phyloP scores from a whole-genome alignment of 192 early-diverging fungal genomes.

The Coemansia sp. region DNA sequence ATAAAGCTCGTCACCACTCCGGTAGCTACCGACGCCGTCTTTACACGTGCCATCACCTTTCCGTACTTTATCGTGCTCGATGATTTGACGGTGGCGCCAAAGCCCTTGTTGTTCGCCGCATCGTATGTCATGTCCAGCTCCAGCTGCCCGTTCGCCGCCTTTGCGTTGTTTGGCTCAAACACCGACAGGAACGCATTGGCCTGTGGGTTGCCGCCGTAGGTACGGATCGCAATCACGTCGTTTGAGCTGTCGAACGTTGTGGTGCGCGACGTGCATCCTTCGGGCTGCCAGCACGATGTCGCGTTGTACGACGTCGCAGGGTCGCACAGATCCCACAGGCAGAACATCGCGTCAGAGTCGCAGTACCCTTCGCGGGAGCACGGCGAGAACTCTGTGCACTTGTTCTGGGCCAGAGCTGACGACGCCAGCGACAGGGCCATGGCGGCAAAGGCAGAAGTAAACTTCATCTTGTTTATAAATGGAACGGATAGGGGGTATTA shows the following conservation, averaged over 20 bases:
- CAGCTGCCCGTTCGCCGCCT: slow-evolving; percentile 22
- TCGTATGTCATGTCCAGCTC: slow-evolving; percentile 41
- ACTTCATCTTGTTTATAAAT: slow-evolving; percentile 14
- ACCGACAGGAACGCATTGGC: slow-evolving; percentile 53
- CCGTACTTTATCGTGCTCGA: slow-evolving; percentile 60
- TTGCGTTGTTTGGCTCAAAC: slow-evolving; percentile 41
- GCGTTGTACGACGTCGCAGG: slow-evolving; percentile 44
- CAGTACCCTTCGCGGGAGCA: slow-evolving; percentile 57
- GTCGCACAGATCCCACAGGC: slow-evolving; percentile 51
- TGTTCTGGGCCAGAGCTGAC: slow-evolving; percentile 31
- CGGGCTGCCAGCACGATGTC: slow-evolving; percentile 46
- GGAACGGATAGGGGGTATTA: neutral
- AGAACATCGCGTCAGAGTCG: slow-evolving; percentile 44
- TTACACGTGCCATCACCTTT: slow-evolving; percentile 58
- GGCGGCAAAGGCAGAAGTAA: slow-evolving; percentile 13
- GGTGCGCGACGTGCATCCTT: slow-evolving; percentile 32
- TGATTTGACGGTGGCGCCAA: slow-evolving; percentile 56
- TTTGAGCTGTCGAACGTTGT: slow-evolving; percentile 35
- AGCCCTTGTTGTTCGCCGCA: slow-evolving; percentile 54
- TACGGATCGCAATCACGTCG: slow-evolving; percentile 28
- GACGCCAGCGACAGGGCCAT: slow-evolving; percentile 24
- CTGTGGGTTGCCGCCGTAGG: slow-evolving; percentile 29
- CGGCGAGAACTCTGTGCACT: slow-evolving; percentile 39
- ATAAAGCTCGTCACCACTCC: slow-evolving; percentile 65
- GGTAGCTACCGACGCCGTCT: slow-evolving; percentile 53